A percentile compares a stretch with the other conserved stretches of the same genome.
These are phyloP conservation scores for Cenchrus purpureus DNA, from an alignment of 176 grass and related monocot genomes.

Conservation along the genomic window DNA sequence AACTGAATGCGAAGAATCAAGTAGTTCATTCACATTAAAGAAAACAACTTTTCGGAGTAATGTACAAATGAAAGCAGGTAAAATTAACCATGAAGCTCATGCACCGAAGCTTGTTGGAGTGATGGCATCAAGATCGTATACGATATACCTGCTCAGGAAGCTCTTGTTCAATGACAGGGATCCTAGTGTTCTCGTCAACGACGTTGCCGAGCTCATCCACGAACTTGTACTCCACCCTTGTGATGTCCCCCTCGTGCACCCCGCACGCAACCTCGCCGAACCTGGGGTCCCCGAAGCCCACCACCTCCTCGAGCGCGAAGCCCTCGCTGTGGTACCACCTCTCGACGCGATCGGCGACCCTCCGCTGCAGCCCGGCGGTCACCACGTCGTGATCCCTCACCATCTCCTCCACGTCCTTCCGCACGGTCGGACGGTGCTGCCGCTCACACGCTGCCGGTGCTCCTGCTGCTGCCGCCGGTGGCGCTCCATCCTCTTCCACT, in stretches of 20 bases:
- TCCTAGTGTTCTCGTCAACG: constrained; percentile 71
- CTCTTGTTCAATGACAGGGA: constrained; percentile 72
- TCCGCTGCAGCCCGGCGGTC: constrained; percentile 66
- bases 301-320: too few relatives aligned
- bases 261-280: constrained; percentile 74
- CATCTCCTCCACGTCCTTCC: constrained; percentile 66
- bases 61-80: neutral
- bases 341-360: constrained; percentile 78
- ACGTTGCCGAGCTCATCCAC: constrained; percentile 82
- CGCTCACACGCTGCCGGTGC: constrained; percentile 61
- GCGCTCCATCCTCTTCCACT: constrained; percentile 69
- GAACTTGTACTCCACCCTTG: constrained; percentile 77
- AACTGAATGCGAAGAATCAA: too few relatives aligned
- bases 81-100: neutral
- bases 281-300: constrained; percentile 76
- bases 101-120: neutral
- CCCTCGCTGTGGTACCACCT: constrained; percentile 95
- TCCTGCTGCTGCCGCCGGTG: constrained; percentile 78
- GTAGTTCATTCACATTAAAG: neutral
- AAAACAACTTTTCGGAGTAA: neutral
- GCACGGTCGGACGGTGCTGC: constrained; percentile 55
- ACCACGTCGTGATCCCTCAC: constrained; percentile 61
- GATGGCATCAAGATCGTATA: neutral
- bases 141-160: constrained; percentile 68
- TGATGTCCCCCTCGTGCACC: constrained; percentile 84